A percentile compares a stretch with the other conserved stretches of the same genome.
phyloP scores from a whole-genome alignment of 495 filamentous ascomycete species.

The Trichoderma erinaceum region DNA sequence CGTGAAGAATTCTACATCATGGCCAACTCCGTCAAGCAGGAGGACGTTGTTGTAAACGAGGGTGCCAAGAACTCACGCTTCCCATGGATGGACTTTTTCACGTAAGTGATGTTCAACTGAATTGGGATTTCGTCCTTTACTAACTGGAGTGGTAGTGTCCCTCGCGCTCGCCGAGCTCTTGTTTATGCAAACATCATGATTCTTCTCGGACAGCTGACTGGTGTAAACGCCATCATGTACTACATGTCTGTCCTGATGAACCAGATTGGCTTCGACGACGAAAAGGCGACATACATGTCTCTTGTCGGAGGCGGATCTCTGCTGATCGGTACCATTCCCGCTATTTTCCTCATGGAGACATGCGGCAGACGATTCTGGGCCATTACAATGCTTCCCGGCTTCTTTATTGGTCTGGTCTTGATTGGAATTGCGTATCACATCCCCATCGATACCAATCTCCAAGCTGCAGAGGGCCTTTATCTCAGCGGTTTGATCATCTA shows the following conservation, averaged over 20 bases:
- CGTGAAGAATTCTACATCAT: slow-evolving; percentile 57
- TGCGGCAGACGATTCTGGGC: slow-evolving; percentile 68
- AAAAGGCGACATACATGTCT: slow-evolving; percentile 53
- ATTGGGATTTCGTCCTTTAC: not conserved
- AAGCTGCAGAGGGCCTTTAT: slow-evolving; percentile 47
- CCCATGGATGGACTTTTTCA: slow-evolving; percentile 59
- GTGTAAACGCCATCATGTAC: slow-evolving; percentile 58
- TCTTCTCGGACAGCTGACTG: slow-evolving; percentile 55
- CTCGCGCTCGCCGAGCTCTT: slow-evolving; percentile 52
- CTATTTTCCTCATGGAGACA: slow-evolving; percentile 70
- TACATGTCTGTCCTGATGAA: slow-evolving; percentile 55
- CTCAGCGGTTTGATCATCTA: slow-evolving; percentile 63
- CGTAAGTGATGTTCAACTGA: slow-evolving; percentile 16
- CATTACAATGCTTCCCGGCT: slow-evolving; percentile 55
- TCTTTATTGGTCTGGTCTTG: slow-evolving; percentile 63
- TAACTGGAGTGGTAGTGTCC: slow-evolving; percentile 23
- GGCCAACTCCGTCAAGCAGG: slow-evolving; percentile 48
- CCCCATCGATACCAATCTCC: slow-evolving; percentile 32
- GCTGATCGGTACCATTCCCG: slow-evolving; percentile 63
- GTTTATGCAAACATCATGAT: slow-evolving; percentile 59
- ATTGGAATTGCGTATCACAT: slow-evolving; percentile 75
- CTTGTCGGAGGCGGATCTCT: slow-evolving; percentile 56
- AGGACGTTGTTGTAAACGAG: slow-evolving; percentile 22
- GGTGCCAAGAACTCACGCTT: slow-evolving; percentile 37
- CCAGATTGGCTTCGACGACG: slow-evolving; percentile 49